These are phyloP conservation scores for Chenopodium formosanum DNA, from an alignment of 148 eudicot genomes.

Conservation along the genomic window DNA sequence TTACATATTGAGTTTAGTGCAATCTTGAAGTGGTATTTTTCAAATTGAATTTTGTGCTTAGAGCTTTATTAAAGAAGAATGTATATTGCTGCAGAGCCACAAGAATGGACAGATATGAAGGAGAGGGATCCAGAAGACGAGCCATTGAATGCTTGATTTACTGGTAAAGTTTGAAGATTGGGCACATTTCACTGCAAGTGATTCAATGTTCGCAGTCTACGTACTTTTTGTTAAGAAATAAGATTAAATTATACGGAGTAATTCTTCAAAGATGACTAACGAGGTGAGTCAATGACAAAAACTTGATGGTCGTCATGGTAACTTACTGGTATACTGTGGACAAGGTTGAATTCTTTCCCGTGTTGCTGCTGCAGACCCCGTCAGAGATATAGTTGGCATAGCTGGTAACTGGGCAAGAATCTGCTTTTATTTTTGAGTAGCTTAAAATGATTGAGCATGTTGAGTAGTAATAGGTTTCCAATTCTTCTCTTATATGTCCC, in stretches of 20 bases:
- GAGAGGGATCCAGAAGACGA: constrained; percentile 53
- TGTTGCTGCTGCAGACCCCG: constrained; percentile 1
- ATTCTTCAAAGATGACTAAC: constrained; percentile 15
- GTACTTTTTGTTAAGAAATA: constrained; percentile 12
- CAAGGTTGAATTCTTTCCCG: constrained; percentile 14
- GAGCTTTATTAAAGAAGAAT: not conserved
- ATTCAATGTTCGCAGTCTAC: constrained; percentile 1
- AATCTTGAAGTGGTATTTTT: not conserved
- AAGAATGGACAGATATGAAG: constrained; percentile 46
- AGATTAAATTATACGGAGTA: constrained; percentile 5
- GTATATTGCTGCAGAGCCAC: constrained; percentile 36
- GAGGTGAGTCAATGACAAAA: not conserved
- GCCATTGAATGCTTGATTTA: constrained; percentile 42
- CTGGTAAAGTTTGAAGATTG: not conserved
- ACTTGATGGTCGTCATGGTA: constrained; percentile 19
- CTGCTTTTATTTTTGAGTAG: constrained; percentile 21
- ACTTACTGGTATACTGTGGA: constrained; percentile 2
- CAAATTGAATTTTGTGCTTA: not conserved
- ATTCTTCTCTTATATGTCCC: not conserved
- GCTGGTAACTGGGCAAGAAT: constrained; percentile 10
- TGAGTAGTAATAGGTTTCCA: constrained; percentile 8
- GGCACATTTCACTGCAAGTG: not conserved
- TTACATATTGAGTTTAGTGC: not conserved
- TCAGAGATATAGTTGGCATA: constrained; percentile 8
- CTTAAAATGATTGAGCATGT: constrained; percentile 7